phyloP scores from a whole-genome alignment of 2,329 filamentous ascomycete genomes.

The Xylariaceae sp. region DNA sequence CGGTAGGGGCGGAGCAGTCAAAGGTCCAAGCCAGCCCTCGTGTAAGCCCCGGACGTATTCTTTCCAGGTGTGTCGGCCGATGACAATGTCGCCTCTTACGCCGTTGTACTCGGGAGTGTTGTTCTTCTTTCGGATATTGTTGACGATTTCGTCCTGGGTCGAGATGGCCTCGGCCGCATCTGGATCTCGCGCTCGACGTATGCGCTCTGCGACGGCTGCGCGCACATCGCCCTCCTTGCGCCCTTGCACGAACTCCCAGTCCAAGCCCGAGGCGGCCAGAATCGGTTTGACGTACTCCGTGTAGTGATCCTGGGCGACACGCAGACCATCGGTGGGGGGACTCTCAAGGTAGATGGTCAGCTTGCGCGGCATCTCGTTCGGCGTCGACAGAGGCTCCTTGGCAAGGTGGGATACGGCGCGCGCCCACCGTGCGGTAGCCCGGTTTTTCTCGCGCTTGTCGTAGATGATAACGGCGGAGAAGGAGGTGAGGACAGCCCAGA shows the following conservation, averaged over 20 bases:
- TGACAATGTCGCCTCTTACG: conserved; percentile 74
- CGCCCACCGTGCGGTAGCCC: conserved; percentile 80
- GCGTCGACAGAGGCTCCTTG: conserved; percentile 61
- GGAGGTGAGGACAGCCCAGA: conserved; percentile 71
- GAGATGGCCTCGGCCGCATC: conserved; percentile 40
- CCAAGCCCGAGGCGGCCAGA: conserved; percentile 79
- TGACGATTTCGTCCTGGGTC: conserved; percentile 55
- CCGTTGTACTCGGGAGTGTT: conserved; percentile 69
- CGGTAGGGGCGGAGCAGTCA: conserved; percentile 54
- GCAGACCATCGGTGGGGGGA: conserved; percentile 79
- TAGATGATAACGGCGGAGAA: conserved; percentile 81
- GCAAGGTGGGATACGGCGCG: conserved; percentile 79
- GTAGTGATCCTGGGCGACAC: conserved; percentile 88
- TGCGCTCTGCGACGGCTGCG: conserved; percentile 78
- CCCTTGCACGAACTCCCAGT: conserved; percentile 95
- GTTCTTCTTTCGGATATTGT: conserved; percentile 58
- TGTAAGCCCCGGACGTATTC: conserved; percentile 91
- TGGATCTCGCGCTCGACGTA: conserved; percentile 64
- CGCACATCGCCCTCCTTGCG: conserved; percentile 88
- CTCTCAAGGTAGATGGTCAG: conserved; percentile 81
- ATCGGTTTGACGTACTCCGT: conserved; percentile 94
- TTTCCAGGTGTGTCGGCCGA: conserved; percentile 93
- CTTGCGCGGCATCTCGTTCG: conserved; percentile 71
- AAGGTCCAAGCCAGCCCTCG: conserved; percentile 90
- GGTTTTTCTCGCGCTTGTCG: conserved; percentile 85